Evolutionary conservation across 805 yeast species (phyloP), one percentile per base, ranked within the genome.

Genomic region (Kurtzmaniella cleridarum): DNA sequence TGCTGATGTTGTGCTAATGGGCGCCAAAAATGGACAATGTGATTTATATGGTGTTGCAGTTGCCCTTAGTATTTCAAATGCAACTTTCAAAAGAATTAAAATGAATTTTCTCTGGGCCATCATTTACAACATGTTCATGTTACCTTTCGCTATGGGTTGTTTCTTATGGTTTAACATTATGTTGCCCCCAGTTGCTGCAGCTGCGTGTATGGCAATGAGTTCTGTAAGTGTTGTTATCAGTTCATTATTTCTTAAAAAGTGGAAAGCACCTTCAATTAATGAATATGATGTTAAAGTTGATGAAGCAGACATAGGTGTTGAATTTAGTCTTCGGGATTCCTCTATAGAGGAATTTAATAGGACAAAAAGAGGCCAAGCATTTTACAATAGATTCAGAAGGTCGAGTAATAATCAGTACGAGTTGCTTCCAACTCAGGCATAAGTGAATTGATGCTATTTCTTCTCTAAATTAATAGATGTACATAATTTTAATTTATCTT

Each of bases 121-220:
- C 7, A 65, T 88, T 32, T 91, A 91, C 62, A 91, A 91, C 52
- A 31, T 84, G 13, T 64, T 85, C 23, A 91, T 93, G 82, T 71
- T 91, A 27, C 98, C 98, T 2, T 74, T 91, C 48, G 96, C 98
- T 0, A 91, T 95, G 81, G 97, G 97, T 1, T 75, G 83, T n/a
- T 69, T 91, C 39, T 61, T 76, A 26, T 95, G 95, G 2, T 79
- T 82, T 62, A 81, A 84, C 28, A 69, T 87, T 36, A 75, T 83
- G 39, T 63, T 90, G 48, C 86, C 87, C 37, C 98, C 98, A 2
- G 80, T 87, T 56, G 76, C 87, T 54, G 98, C 98, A 1, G 88
- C 93, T 31, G 76, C 81, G 11, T 84, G 96, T 1, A 93, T 93
- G 98, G 95, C 96, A 0, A 71, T 88, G 51, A 86, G 96, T 47